Conservation (phyloP, 2,329 filamentous ascomycete genomes). For the Ascochyta clinopodiicola region DNA sequence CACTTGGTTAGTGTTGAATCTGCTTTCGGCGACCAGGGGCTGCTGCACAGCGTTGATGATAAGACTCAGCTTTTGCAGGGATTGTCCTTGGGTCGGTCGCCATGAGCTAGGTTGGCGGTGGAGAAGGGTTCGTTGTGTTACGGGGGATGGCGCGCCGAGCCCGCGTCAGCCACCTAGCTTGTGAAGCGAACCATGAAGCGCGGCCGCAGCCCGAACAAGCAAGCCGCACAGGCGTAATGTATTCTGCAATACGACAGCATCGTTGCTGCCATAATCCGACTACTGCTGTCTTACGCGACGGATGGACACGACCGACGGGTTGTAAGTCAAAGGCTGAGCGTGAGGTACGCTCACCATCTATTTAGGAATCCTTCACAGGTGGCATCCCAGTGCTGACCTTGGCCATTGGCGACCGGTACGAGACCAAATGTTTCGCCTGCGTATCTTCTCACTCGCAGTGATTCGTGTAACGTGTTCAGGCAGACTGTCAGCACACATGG, state of each 20-base stretch:
- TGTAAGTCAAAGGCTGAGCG: neutral
- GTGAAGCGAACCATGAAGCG: slow-evolving; percentile 27
- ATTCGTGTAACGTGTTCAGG: slow-evolving; percentile 20
- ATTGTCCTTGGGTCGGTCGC: slow-evolving; percentile 30
- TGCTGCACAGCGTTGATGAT: slow-evolving; percentile 38
- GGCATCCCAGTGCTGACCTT: slow-evolving; percentile 11
- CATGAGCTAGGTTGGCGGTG: slow-evolving; percentile 26
- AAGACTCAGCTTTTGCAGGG: slow-evolving; percentile 35
- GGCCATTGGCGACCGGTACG: slow-evolving; percentile 20
- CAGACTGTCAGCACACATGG: slow-evolving; percentile 31
- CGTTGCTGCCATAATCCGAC: slow-evolving; percentile 19
- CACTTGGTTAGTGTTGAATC: slow-evolving; percentile 30
- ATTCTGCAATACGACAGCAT: slow-evolving; percentile 34
- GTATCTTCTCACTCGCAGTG: slow-evolving; percentile 21
- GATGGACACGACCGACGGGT: slow-evolving; percentile 6
- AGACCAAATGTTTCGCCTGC: slow-evolving; percentile 17
- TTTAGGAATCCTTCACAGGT: neutral
- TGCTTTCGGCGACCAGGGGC: slow-evolving; percentile 35
- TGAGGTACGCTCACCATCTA: neutral
- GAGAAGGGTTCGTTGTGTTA: slow-evolving; percentile 26
- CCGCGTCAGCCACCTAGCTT: slow-evolving; percentile 34
- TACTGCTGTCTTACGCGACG: slow-evolving; percentile 15
- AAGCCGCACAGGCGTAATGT: slow-evolving; percentile 32
- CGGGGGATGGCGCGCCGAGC: slow-evolving; percentile 29
- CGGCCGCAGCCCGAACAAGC: slow-evolving; percentile 18